These are phyloP conservation scores for Cutaneotrichosporon sp. DNA, from an alignment of 1,284 basidiomycete species.

Conservation along the genomic window DNA sequence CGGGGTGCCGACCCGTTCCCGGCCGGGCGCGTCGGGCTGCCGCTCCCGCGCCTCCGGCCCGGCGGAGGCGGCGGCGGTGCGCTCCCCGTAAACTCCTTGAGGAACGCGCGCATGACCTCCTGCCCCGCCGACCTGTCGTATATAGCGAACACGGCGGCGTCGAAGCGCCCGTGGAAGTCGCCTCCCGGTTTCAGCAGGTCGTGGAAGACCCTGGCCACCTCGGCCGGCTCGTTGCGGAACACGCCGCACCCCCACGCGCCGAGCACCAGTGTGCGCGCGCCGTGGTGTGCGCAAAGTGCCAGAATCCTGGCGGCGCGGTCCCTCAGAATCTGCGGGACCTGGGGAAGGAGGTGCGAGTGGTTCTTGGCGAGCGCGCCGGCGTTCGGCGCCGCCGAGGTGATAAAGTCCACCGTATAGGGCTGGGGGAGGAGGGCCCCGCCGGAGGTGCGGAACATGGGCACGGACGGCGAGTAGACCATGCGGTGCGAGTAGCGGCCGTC, in stretches of 20 bases:
- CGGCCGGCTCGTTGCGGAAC: constrained; percentile 19
- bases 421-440: constrained; percentile 5
- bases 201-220: constrained; percentile 12
- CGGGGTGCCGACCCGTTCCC: neutral
- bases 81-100: neutral
- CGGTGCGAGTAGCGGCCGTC: constrained; percentile 24
- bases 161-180: constrained; percentile 13
- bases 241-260: constrained; percentile 28
- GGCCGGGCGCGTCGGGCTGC: too few species aligned
- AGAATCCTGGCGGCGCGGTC: constrained; percentile 22
- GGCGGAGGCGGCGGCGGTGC: neutral
- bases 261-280: constrained; percentile 18
- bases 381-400: constrained; percentile 23
- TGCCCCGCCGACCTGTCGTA: neutral
- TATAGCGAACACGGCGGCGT: constrained; percentile 19
- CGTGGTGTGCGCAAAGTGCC: constrained; percentile 12
- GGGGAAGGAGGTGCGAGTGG: neutral
- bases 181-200: constrained; percentile 12
- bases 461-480: constrained; percentile 19
- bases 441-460: constrained; percentile 18
- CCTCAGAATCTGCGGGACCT: constrained; percentile 1
- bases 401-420: constrained; percentile 10
- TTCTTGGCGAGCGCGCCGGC: constrained; percentile 11
- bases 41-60: too few species aligned
- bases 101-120: constrained; percentile 2